Conservation (phyloP, 176 grass and related monocot genomes). For the Saccharum spontaneum region DNA sequence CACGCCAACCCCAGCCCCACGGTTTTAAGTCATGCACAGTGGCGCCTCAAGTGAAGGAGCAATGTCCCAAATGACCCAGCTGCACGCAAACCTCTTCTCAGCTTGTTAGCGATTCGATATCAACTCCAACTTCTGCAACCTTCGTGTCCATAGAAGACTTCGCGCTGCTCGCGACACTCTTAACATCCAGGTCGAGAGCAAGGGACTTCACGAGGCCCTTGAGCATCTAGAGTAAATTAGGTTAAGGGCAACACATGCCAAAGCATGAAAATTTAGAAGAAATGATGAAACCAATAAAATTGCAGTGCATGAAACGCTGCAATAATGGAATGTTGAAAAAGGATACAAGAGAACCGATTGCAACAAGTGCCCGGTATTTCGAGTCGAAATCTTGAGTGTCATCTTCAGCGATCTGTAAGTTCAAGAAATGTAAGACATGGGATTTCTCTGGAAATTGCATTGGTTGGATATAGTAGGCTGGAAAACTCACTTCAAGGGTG, state of each 20-base stretch:
- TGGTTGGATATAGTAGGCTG: neutral
- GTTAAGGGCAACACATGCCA: slow-evolving; percentile 48
- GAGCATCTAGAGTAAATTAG: slow-evolving; percentile 63
- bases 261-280: neutral
- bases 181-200: slow-evolving; percentile 86
- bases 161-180: slow-evolving; percentile 61
- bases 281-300: neutral
- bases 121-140: slow-evolving; percentile 77
- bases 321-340: slow-evolving; percentile 40
- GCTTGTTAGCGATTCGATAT: slow-evolving; percentile 77
- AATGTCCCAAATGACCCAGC: neutral
- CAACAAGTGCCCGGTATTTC: slow-evolving; percentile 82
- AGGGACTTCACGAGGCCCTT: slow-evolving; percentile 82
- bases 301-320: neutral
- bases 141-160: slow-evolving; percentile 72
- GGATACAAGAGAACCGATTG: slow-evolving; percentile 94
- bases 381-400: slow-evolving; percentile 73
- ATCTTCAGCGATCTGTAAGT: slow-evolving; percentile 83
- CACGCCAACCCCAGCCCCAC: neutral
- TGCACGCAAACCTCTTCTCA: neutral
- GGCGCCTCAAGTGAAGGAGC: neutral
- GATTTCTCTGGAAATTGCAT: neutral
- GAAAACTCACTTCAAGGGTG: slow-evolving; percentile 62
- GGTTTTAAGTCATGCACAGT: neutral
- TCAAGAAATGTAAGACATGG: slow-evolving; percentile 42